phyloP scores from a whole-genome alignment of 805 yeast genomes.

The Cephaloascus albidus region DNA sequence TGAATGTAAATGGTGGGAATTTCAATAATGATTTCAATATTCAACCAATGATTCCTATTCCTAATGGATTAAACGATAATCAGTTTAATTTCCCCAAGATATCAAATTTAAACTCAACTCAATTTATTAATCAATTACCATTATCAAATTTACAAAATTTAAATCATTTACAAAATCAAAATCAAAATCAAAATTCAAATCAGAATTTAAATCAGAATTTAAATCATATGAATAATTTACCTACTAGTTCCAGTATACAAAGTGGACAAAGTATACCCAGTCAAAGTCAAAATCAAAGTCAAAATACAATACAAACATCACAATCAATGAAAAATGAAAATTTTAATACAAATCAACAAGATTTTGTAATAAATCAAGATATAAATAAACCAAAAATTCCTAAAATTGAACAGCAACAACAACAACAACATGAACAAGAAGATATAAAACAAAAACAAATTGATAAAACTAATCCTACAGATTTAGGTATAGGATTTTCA shows the following conservation, averaged over 20 bases:
- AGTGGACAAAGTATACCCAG: neutral
- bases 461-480: constrained; percentile 2
- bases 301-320: neutral
- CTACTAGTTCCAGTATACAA: neutral
- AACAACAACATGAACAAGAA: constrained; percentile 1
- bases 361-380: neutral
- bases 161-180: neutral
- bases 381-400: constrained; percentile 1
- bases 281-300: neutral
- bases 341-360: neutral
- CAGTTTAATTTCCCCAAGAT: too few relatives aligned
- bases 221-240: neutral
- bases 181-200: neutral
- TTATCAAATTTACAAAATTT: neutral
- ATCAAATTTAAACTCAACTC: too few relatives aligned
- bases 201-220: neutral
- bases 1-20: too few relatives aligned
- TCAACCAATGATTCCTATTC: neutral
- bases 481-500: constrained; percentile 1
- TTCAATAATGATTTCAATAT: neutral
- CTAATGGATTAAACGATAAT: too few relatives aligned
- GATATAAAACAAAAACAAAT: neutral
- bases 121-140: neutral
- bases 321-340: neutral
- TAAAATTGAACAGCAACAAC: constrained; percentile 2